These are phyloP conservation scores for Taphrina confusa DNA, from an alignment of 1,139 yeast genomes.

Conservation along the genomic window DNA sequence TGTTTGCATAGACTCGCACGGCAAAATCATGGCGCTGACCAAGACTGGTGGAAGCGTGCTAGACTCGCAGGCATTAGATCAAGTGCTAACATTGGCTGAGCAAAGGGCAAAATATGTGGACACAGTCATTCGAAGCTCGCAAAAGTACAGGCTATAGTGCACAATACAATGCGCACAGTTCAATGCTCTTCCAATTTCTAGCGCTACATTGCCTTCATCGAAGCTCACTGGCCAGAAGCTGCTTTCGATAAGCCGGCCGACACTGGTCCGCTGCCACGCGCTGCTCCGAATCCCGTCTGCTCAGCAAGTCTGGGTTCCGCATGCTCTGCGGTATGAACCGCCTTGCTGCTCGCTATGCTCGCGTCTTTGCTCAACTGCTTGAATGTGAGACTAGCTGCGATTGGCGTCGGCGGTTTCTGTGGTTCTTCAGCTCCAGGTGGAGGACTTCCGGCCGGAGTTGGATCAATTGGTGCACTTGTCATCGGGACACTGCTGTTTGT, in stretches of 20 bases:
- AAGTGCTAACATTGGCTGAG: slow-evolving; percentile 11
- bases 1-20: slow-evolving; percentile 20
- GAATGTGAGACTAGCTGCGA: too few species aligned
- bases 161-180: background rate
- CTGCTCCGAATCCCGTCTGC: background rate
- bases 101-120: slow-evolving; percentile 8
- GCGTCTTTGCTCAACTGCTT: too few species aligned
- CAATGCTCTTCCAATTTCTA: too few species aligned
- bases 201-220: too few species aligned
- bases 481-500: too few species aligned
- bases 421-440: too few species aligned
- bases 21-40: slow-evolving; percentile 6
- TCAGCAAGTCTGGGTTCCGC: too few species aligned
- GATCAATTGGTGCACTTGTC: too few species aligned
- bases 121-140: background rate
- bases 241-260: slow-evolving; percentile 1
- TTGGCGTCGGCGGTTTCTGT: too few species aligned
- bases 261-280: slow-evolving; percentile 2
- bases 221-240: slow-evolving; percentile 4
- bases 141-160: background rate
- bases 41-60: slow-evolving; percentile 31
- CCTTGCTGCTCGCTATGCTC: too few species aligned
- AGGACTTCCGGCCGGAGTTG: too few species aligned
- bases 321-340: too few species aligned
- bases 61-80: background rate